phyloP scores from a whole-genome alignment of 495 filamentous ascomycete genomes.

The Hypoxylon lenormandii region DNA sequence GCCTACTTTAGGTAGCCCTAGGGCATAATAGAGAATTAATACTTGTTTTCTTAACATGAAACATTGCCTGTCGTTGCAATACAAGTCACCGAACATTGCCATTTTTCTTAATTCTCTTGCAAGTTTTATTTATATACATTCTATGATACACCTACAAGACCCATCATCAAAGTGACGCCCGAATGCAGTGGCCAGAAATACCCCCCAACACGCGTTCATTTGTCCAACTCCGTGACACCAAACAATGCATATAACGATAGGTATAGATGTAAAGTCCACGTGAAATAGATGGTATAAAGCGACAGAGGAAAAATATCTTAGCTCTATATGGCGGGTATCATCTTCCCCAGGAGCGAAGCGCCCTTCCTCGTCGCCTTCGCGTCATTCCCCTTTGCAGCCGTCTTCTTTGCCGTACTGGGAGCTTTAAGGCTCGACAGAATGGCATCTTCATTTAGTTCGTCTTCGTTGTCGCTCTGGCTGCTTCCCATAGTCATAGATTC shows the following conservation, averaged over 20 bases:
- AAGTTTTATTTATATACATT: no score
- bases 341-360: conserved; percentile 26
- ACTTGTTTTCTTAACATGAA: no score
- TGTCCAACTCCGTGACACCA: background rate
- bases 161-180: background rate
- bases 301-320: background rate
- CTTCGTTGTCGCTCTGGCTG: conserved; percentile 50
- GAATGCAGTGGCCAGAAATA: background rate
- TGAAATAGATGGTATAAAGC: background rate
- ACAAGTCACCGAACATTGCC: no score
- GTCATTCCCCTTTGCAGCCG: background rate
- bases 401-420: conserved; percentile 1
- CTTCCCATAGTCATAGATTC: conserved; percentile 54
- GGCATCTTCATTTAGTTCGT: conserved; percentile 37
- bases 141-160: background rate
- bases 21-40: no score
- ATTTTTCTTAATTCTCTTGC: no score
- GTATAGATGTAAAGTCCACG: background rate
- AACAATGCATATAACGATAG: background rate
- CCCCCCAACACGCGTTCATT: background rate
- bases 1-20: no score
- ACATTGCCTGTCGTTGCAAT: no score
- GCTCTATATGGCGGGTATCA: conserved; percentile 19
- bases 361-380: conserved; percentile 21
- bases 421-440: background rate